Evolutionary conservation across 176 grass and related monocot species (phyloP), one percentile per base, ranked within the genome.

Genomic region (Ensete ventricosum): DNA sequence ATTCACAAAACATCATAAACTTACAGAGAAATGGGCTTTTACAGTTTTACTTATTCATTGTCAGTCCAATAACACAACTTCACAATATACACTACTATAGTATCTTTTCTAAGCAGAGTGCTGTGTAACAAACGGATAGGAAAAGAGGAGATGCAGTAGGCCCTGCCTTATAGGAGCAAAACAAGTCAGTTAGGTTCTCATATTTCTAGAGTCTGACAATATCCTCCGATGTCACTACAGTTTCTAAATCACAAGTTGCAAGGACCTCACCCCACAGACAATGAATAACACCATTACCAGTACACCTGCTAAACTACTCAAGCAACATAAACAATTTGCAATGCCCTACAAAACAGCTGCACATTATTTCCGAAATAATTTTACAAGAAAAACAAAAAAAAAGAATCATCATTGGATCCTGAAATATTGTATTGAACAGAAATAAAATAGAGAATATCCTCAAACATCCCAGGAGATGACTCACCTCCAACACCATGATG

Each of bases 401-500:
- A 11, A 26, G 0, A 24, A 64, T 25, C 62, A 64, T 11, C 22
- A 9, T 11, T 25, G 9, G 17, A 64, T 25, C 6, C 4, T 22
- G 22, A 64, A 64, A 12, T 11, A 22, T 64, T 60, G 5, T 60
- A 60, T 7, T n/a, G 16, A 20, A 60, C 17, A 7, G n/a, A 60
- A 60, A 14, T 60, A n/a, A 60, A n/a, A 17, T 19, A 60, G 22
- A 52, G 26, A 16, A 67, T 20, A 20, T 3, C n/a, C 9, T 52
- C 11, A 73, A 22, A 4, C 24, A 0, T 5, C 8, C 11, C 2
- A 43, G 54, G 13, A 69, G 11, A 48, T 52, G 6, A 85, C 88
- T 93, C 78, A 98, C 94, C 94, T 98, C 94, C 67, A 93, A 82
- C 77, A 98, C 88, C 94, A 98, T 89, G 68, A 98, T 75, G 17